phyloP scores from a whole-genome alignment of 352 stramenopile species.

The Phytophthora agathidicida region DNA sequence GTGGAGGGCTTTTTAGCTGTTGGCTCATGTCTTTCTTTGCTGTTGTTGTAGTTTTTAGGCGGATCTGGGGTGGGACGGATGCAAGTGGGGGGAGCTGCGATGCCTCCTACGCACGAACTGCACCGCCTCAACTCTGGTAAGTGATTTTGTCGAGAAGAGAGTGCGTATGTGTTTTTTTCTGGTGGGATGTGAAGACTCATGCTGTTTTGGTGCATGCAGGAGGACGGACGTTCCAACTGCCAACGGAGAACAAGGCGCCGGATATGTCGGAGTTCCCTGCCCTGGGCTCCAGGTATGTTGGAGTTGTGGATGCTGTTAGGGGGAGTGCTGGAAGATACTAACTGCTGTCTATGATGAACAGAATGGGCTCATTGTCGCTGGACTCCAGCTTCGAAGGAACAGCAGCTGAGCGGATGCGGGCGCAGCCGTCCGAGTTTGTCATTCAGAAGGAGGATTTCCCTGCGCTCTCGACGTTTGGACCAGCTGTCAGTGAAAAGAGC shows the following conservation, averaged over 20 bases:
- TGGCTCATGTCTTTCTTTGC: slow-evolving; percentile 1
- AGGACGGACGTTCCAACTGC: slow-evolving; percentile 61
- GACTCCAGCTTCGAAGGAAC: slow-evolving; percentile 51
- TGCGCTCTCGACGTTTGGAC: slow-evolving; percentile 73
- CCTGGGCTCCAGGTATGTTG: slow-evolving; percentile 57
- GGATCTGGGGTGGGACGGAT: slow-evolving; percentile 39
- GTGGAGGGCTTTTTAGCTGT: neutral
- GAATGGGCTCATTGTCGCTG: slow-evolving; percentile 66
- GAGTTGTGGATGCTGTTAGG: neutral
- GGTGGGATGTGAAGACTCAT: neutral
- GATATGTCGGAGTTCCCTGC: slow-evolving; percentile 89
- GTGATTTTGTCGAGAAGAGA: slow-evolving; percentile 15
- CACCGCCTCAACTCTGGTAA: slow-evolving; percentile 66
- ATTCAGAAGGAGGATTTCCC: slow-evolving; percentile 91
- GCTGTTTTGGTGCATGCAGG: slow-evolving; percentile 25
- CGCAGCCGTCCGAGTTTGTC: slow-evolving; percentile 77
- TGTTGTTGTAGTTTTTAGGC: slow-evolving; percentile 54
- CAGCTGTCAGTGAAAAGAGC: slow-evolving; percentile 55
- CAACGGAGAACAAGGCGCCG: slow-evolving; percentile 68
- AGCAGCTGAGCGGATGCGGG: slow-evolving; percentile 39
- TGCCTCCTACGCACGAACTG: slow-evolving; percentile 53
- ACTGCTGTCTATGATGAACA: slow-evolving; percentile 23
- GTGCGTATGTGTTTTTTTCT: slow-evolving; percentile 4
- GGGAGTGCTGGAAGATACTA: neutral
- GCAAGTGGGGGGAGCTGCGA: slow-evolving; percentile 31